Base-by-base conservation (phyloP, 257 asterid genomes). In the Jacaranda mimosifolia region DNA sequence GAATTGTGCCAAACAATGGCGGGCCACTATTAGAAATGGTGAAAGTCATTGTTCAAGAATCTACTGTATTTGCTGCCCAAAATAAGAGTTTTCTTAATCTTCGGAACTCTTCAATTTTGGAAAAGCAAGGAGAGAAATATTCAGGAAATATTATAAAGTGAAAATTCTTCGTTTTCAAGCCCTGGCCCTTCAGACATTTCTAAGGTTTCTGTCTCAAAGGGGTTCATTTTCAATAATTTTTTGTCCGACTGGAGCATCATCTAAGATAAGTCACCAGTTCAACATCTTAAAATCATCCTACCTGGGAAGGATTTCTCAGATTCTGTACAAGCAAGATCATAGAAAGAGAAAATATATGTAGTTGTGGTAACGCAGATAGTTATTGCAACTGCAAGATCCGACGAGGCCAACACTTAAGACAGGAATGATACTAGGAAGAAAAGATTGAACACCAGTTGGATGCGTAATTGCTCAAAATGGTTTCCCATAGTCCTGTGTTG, bases 401-500 rank as follows among this genome's bases (percentile, higher is more conserved):
- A 53, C 21, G 9, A 0, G 6, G 5, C 38, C 63, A 57, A 57
- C 0, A 19, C 38, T 18, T 19, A 6, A 17, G 26, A 57, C 63
- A 21, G 63, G 12, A 21, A 59, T 59, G 65, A 10, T 36, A 18
- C 10, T 15, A 32, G 65, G 53, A 48, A 12, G 53, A 59, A 26
- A 21, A 9, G 38, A 57, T 21, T 21, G 8, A 10, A 59, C n/a
- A 9, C 38, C 40, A 59, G n/a, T 12, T 6, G 42, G 42, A 59
- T 32, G 14, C 17, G 18, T 6, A 40, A 36, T 63, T 35, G 79
- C 79, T 89, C 87, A 86, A 83, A 88, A 90, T 60, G 92, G 94
- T 69, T 86, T 91, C 79, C 89, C 87, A 5, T 83, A 89, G 57
- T 91, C 92, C 70, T 85, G 92, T 1, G 86, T n/a, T 39, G 93